Conservation (phyloP, 257 asterid genomes). For the Striga asiatica region DNA sequence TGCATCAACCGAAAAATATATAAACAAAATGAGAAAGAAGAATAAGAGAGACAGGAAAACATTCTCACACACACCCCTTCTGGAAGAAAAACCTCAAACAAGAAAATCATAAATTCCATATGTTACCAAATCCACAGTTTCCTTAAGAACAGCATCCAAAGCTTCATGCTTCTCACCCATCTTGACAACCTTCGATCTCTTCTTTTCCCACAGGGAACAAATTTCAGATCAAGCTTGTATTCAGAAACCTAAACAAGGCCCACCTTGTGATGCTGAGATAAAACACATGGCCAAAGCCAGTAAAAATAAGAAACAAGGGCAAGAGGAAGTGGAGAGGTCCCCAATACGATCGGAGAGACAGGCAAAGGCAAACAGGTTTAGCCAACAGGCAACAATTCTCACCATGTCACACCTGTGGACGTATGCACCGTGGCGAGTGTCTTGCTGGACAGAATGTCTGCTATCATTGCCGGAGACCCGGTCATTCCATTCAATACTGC, state of each 20-base stretch:
- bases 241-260: slow-evolving; percentile 22
- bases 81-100: background rate
- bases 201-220: slow-evolving; percentile 2
- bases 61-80: slow-evolving; percentile 1
- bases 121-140: slow-evolving; percentile 94
- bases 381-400: too few species aligned
- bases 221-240: background rate
- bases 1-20: slow-evolving; percentile 23
- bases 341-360: too few species aligned
- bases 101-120: background rate
- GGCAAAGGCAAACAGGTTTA: too few species aligned
- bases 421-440: too few species aligned
- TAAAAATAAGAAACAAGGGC: too few species aligned
- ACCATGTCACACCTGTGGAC: too few species aligned
- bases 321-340: too few species aligned
- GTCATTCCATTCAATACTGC: too few species aligned
- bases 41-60: slow-evolving; percentile 4
- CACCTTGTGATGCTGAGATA: background rate
- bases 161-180: slow-evolving; percentile 88
- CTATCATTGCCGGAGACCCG: too few species aligned
- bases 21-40: background rate
- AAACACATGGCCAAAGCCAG: slow-evolving; percentile 10
- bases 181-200: slow-evolving; percentile 27
- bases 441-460: too few species aligned
- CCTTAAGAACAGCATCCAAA: slow-evolving; percentile 93